Base-by-base conservation (phyloP, 2,329 filamentous ascomycete genomes). In the Blastomyces silverae region DNA sequence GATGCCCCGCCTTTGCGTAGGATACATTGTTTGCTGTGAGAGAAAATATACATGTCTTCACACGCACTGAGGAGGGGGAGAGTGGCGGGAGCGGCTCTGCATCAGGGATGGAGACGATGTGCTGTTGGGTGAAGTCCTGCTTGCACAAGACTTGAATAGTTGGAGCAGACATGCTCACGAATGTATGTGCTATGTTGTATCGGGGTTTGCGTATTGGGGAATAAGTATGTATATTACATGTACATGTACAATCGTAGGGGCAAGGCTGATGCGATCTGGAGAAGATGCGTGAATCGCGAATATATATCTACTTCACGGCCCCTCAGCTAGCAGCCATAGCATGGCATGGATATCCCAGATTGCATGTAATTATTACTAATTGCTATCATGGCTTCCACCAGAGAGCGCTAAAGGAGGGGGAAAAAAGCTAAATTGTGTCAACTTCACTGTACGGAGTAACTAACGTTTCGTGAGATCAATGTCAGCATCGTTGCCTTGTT, bases 21-120 rank as follows among this genome's bases (percentile, higher is more conserved):
- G 64, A 67, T 50, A 71, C 58, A 44, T 71, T 70, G 46, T 72
- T 73, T n/a, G 66, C 68, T 2, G 70, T 71, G 17, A 72, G 58
- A 11, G 68, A 70, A 52, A 73, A 31, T 37, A 72, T 63, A 17
- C 31, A 65, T 1, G 67, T 65, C 11, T 66, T 66, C n/a, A 73
- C 64, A 3, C 69, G 69, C 20, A 73, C 52, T 8, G 68, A 71
- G 2, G 66, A 70, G 7, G 65, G 61, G 3, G 44, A 37, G 13
- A 72, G 62, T 11, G 63, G 61, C 1, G 68, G 63, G 17, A 70
- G 64, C 4, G 67, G 67, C 28, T 67, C 44, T 10, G 66, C 66
- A 42, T 63, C 39, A 2, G 67, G 69, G 39, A 72, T 66, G 20
- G 66, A 22, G 11, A 70, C 67, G 17, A 72, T 56, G 48, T 71